phyloP scores from a whole-genome alignment of 2,329 filamentous ascomycete species.

The Didymella lethalis region DNA sequence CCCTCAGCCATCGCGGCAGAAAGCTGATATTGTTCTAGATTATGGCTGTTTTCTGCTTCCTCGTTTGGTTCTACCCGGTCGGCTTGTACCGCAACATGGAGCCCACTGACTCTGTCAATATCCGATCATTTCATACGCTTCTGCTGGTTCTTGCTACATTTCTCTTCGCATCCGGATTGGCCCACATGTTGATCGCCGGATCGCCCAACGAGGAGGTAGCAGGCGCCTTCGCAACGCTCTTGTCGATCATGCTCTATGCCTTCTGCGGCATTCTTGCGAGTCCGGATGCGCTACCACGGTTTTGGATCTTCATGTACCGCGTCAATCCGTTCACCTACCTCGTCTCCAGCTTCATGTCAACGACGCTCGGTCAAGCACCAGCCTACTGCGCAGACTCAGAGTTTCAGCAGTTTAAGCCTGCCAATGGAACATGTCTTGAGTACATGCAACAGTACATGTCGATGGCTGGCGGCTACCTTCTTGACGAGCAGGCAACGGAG shows the following conservation, averaged over 20 bases:
- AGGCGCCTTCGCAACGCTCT: slow-evolving; percentile 65
- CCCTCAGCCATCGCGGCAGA: not conserved
- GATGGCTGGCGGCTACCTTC: slow-evolving; percentile 52
- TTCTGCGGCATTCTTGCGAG: slow-evolving; percentile 66
- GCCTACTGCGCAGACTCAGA: slow-evolving; percentile 60
- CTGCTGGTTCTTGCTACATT: slow-evolving; percentile 67
- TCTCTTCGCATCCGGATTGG: slow-evolving; percentile 71
- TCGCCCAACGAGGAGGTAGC: slow-evolving; percentile 74
- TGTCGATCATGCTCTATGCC: slow-evolving; percentile 61
- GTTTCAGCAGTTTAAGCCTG: slow-evolving; percentile 50
- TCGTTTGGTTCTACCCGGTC: slow-evolving; percentile 68
- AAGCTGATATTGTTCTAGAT: slow-evolving; percentile 49
- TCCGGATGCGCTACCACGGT: slow-evolving; percentile 66
- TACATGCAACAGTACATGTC: slow-evolving; percentile 57
- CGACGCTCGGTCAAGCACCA: slow-evolving; percentile 54
- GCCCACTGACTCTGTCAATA: slow-evolving; percentile 61
- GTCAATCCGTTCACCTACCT: slow-evolving; percentile 73
- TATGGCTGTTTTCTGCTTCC: slow-evolving; percentile 59
- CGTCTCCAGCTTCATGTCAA: slow-evolving; percentile 65
- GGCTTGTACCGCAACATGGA: slow-evolving; percentile 74
- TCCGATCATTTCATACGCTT: slow-evolving; percentile 74
- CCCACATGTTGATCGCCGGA: slow-evolving; percentile 75
- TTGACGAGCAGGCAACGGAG: slow-evolving; percentile 51
- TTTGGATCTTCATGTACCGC: slow-evolving; percentile 83
- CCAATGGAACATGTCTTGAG: slow-evolving; percentile 49